Conservation (phyloP, 345 rosid genomes). For the Eucalyptus erythrocorys region DNA sequence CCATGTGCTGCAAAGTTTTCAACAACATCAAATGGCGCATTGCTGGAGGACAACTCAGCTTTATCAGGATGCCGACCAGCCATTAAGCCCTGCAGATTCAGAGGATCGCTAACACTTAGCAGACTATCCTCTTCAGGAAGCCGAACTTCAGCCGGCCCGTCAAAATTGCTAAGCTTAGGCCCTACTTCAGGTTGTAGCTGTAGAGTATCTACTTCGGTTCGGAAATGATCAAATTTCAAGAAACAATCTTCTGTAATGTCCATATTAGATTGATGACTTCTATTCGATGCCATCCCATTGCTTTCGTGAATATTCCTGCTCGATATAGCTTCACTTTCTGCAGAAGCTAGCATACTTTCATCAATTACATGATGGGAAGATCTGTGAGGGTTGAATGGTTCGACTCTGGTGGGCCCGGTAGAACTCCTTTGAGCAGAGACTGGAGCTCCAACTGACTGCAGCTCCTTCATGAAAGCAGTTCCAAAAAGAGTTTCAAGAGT, state of each 20-base stretch:
- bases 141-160: constrained; percentile 5
- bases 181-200: constrained; percentile 29
- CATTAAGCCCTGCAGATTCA: constrained; percentile 17
- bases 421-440: constrained; percentile 23
- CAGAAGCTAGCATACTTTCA: constrained; percentile 14
- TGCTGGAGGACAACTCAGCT: constrained; percentile 29
- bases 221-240: constrained; percentile 25
- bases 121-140: constrained; percentile 54
- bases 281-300: constrained; percentile 17
- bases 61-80: constrained; percentile 28
- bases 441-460: constrained; percentile 67
- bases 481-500: constrained; percentile 97
- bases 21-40: constrained; percentile 26
- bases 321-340: constrained; percentile 7
- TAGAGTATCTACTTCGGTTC: constrained; percentile 23
- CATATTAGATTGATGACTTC: constrained; percentile 21
- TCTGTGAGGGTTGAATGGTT: constrained; percentile 27
- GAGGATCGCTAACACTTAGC: constrained; percentile 14
- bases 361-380: constrained; percentile 6
- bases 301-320: constrained; percentile 15
- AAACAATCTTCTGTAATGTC: constrained; percentile 34
- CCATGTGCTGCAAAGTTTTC: constrained; percentile 58
- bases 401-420: constrained; percentile 20
- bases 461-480: constrained; percentile 87
- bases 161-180: constrained; percentile 19